Conservation (phyloP, 2,329 filamentous ascomycete genomes). For the Aspergillus ibericus region DNA sequence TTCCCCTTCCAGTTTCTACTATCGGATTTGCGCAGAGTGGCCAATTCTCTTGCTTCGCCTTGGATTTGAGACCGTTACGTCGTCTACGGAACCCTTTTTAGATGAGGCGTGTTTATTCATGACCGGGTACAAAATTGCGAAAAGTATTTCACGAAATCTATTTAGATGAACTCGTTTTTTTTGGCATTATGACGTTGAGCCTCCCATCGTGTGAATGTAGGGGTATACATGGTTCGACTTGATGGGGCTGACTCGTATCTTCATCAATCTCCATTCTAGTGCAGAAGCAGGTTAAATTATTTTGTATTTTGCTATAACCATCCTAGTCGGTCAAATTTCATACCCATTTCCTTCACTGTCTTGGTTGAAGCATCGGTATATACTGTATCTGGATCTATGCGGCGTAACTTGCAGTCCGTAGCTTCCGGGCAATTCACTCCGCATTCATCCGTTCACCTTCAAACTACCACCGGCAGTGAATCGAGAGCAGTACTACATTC, state of each 20-base stretch:
- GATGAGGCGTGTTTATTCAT: conserved; percentile 22
- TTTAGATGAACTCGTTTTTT: conserved; percentile 28
- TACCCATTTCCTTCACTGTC: too few relatives aligned
- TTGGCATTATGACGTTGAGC: conserved; percentile 33
- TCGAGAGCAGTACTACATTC: too few relatives aligned
- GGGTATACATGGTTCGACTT: neutral
- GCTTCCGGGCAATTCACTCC: too few relatives aligned
- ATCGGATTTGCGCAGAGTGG: conserved; percentile 10
- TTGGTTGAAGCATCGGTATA: too few relatives aligned
- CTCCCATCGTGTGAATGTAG: neutral
- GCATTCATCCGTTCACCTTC: too few relatives aligned
- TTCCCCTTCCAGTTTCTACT: neutral
- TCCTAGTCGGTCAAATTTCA: too few relatives aligned
- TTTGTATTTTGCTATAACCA: too few relatives aligned
- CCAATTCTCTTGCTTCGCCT: conserved; percentile 6
- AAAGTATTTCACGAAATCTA: conserved; percentile 28
- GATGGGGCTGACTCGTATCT: neutral
- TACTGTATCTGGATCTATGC: too few relatives aligned
- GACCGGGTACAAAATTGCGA: conserved; percentile 18
- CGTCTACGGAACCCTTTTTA: conserved; percentile 2
- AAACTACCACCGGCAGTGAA: too few relatives aligned
- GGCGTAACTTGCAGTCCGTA: too few relatives aligned
- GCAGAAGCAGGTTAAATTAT: too few relatives aligned
- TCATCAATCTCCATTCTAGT: neutral
- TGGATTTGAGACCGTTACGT: conserved; percentile 4